Evolutionary conservation across 306 rosid genomes (phyloP), one percentile per base, ranked within the genome.

Genomic region (Pterocarpus santalinus): DNA sequence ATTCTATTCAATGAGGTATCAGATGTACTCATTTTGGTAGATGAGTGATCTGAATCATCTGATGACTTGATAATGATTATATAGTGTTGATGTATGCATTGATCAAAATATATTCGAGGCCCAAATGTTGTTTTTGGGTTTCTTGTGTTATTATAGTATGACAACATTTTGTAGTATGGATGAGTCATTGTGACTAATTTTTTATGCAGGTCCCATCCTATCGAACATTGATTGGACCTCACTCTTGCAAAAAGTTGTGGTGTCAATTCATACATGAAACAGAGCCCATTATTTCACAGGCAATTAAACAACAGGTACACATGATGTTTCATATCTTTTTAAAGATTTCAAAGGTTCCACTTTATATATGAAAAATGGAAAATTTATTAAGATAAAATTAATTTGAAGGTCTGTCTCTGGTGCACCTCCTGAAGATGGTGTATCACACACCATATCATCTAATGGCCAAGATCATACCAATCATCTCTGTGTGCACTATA

Each of bases 211-310:
- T 94, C 72, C 88, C 95, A 16, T 69, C 92, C 49, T 67, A 88
- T 22, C 85, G 87, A 81, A 92, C 92, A 64, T 81, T 94, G 90
- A 85, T 94, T 83, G 83, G 94, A 51, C 98, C 98, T 65, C 95
- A 89, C 74, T 95, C 90, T 82, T 94, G 98, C 90, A 94, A 90
- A 79, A 86, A 92, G 52, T 69, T 94, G 81, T 94, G 98, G 98
- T 83, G 91, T 89, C 95, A 94, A 85, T 94, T 94, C 87, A 89
- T 87, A 82, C 49, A 77, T 49, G 97, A 94, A 88, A 91, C 97
- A 3, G 98, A 92, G 64, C 89, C 84, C 82, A 85, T 73, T 15
- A 94, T 94, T 47, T 83, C 98, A 72, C 95, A 94, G 86, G 98
- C 98, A 69, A 88, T 95, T 70, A 94, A 97, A 34, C 98, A 22